Conservation (phyloP, 345 rosid genomes). For the Fremontodendron californicum region DNA sequence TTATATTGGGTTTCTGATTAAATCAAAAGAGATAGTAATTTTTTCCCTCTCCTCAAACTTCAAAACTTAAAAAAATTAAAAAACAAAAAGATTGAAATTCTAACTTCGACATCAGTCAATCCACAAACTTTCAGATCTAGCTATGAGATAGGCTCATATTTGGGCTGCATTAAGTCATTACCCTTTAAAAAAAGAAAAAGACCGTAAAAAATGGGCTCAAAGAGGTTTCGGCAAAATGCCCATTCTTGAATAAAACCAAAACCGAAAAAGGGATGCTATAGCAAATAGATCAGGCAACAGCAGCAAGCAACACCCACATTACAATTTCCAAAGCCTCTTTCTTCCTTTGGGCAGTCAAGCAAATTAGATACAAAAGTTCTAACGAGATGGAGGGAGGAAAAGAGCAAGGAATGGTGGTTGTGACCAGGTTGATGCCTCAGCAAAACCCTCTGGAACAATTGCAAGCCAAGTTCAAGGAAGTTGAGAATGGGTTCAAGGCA, state of each 20-base stretch:
- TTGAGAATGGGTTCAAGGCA: slow-evolving; percentile 56
- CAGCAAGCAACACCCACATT: background rate
- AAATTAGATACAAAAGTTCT: no score
- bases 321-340: background rate
- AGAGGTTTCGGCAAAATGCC: background rate
- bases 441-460: slow-evolving; percentile 57
- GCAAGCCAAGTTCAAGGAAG: slow-evolving; percentile 54
- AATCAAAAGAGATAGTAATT: no score
- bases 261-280: background rate
- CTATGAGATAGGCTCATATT: background rate
- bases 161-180: background rate
- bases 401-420: slow-evolving; percentile 31
- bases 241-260: background rate
- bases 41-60: no score
- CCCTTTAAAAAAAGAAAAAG: no score
- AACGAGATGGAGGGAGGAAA: slow-evolving; percentile 48
- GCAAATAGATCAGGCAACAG: background rate
- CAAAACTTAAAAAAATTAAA: no score
- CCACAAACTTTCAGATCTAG: no score
- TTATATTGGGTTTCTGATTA: no score
- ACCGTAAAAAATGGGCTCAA: background rate
- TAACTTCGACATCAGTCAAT: no score
- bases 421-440: slow-evolving; percentile 36
- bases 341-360: background rate
- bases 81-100: no score